phyloP scores from a whole-genome alignment of 768 basidiomycete species.

The Roridomyces roridus region DNA sequence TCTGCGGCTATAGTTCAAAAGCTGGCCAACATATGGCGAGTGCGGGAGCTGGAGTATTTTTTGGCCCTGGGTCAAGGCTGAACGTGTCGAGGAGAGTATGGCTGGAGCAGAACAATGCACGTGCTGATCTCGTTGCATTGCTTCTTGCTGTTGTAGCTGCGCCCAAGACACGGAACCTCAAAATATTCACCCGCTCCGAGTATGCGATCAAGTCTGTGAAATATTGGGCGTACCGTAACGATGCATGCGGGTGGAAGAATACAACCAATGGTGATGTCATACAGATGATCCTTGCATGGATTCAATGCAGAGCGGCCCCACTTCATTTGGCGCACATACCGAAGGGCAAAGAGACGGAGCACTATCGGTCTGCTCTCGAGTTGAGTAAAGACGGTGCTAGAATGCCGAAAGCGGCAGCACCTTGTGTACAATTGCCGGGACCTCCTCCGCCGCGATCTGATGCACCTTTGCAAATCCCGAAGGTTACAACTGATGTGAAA shows the following conservation, averaged over 20 bases:
- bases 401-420: too few species aligned
- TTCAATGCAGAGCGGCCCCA: neutral
- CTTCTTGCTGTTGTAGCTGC: neutral
- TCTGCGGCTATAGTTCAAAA: neutral
- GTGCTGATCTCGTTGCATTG: neutral
- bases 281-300: neutral
- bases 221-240: neutral
- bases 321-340: neutral
- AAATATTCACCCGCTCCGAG: neutral
- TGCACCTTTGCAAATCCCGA: too few species aligned
- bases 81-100: neutral
- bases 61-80: neutral
- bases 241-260: conserved; percentile 1
- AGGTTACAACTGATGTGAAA: too few species aligned
- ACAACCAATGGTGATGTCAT: neutral
- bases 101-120: neutral
- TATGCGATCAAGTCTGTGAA: neutral
- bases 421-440: too few species aligned
- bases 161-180: neutral
- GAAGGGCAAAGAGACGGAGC: neutral
- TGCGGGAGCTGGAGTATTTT: neutral
- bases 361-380: too few species aligned
- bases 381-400: too few species aligned
- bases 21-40: neutral
- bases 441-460: too few species aligned